A percentile compares a stretch with the other conserved stretches of the same genome.
phyloP scores from a whole-genome alignment of 129 eudicot genomes.

The Tagetes patula region DNA sequence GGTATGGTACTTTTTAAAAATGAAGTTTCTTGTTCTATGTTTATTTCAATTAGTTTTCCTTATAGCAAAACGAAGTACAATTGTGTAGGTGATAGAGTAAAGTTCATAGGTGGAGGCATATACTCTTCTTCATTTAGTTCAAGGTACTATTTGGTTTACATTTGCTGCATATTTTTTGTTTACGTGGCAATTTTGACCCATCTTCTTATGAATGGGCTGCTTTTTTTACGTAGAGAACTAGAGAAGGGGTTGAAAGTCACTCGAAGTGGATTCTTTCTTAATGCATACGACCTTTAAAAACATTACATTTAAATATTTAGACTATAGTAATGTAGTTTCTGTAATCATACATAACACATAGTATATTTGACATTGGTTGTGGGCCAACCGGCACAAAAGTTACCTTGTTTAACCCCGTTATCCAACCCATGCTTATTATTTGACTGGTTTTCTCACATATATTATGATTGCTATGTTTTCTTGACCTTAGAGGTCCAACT shows the following conservation, averaged over 20 bases:
- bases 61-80: slow-evolving; percentile 23
- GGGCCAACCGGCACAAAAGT: not conserved
- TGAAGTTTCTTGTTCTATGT: slow-evolving; percentile 16
- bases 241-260: not conserved
- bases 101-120: slow-evolving; percentile 54
- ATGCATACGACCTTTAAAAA: not conserved
- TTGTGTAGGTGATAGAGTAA: slow-evolving; percentile 78
- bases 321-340: not conserved
- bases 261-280: not conserved
- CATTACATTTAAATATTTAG: not conserved
- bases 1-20: slow-evolving; percentile 36
- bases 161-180: slow-evolving; percentile 5
- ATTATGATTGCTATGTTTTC: slow-evolving; percentile 10
- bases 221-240: not conserved
- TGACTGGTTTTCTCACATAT: not conserved
- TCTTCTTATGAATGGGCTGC: not conserved
- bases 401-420: slow-evolving; percentile 8
- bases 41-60: not conserved
- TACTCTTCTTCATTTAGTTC: slow-evolving; percentile 46
- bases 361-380: not conserved
- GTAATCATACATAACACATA: not conserved
- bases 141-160: slow-evolving; percentile 43
- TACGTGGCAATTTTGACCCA: not conserved
- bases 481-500: slow-evolving; percentile 70
- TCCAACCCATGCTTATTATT: not conserved